phyloP scores from a whole-genome alignment of 2,329 filamentous ascomycete genomes.

The Coleophoma cylindrospora region DNA sequence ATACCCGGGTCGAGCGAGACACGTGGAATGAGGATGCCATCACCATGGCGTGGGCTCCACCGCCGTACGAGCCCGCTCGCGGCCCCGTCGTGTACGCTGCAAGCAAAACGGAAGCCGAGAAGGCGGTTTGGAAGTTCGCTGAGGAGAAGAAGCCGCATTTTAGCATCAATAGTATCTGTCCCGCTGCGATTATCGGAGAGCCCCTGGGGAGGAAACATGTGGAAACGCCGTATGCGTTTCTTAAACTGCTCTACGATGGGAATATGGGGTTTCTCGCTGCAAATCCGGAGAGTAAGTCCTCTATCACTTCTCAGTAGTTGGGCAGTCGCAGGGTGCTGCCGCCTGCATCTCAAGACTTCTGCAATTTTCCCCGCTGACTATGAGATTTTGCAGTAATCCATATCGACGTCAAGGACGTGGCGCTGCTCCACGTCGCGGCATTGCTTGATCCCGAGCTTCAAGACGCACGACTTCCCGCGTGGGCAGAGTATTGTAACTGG shows the following conservation, averaged over 20 bases:
- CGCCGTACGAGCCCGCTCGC: slow-evolving; percentile 22
- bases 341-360: not conserved
- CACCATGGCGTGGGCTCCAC: slow-evolving; percentile 30
- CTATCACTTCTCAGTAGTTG: not conserved
- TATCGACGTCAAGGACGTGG: slow-evolving; percentile 18
- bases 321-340: not conserved
- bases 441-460: slow-evolving; percentile 16
- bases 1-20: slow-evolving; percentile 17
- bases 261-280: slow-evolving; percentile 4
- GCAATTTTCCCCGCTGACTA: too few relatives aligned
- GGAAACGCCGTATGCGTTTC: slow-evolving; percentile 15
- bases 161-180: slow-evolving; percentile 21
- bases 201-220: slow-evolving; percentile 7
- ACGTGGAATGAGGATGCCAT: slow-evolving; percentile 31
- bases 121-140: slow-evolving; percentile 32
- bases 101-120: slow-evolving; percentile 33
- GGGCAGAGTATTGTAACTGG: slow-evolving; percentile 15
- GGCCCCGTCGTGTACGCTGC: slow-evolving; percentile 28
- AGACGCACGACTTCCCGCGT: slow-evolving; percentile 20
- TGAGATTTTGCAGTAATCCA: slow-evolving; percentile 2
- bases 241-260: slow-evolving; percentile 18
- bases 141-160: slow-evolving; percentile 25
- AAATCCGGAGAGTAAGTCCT: slow-evolving; percentile 6
- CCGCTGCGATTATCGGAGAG: slow-evolving; percentile 10
- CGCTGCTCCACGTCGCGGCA: slow-evolving; percentile 21